These are phyloP conservation scores for Amniculicola lignicola DNA, from an alignment of 495 filamentous ascomycete species.

Conservation along the genomic window DNA sequence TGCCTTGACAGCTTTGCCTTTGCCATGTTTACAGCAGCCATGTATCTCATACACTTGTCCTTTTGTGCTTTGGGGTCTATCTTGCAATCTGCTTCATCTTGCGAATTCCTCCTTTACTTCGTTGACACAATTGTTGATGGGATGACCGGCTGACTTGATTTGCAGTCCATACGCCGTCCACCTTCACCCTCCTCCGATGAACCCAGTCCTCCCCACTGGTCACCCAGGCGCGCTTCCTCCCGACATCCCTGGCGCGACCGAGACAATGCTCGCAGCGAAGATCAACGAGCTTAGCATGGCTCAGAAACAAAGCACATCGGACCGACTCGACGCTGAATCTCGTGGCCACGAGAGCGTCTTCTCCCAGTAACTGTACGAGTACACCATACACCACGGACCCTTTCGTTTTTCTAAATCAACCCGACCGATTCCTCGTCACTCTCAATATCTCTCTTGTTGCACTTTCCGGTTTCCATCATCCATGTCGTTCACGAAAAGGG, in stretches of 20 bases:
- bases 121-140: too few relatives aligned
- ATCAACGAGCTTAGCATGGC: slow-evolving; percentile 50
- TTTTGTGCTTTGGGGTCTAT: background rate
- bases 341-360: slow-evolving; percentile 49
- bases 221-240: slow-evolving; percentile 45
- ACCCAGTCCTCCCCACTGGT: slow-evolving; percentile 43
- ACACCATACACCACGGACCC: too few relatives aligned
- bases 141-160: too few relatives aligned
- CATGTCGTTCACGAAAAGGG: too few relatives aligned
- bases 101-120: too few relatives aligned
- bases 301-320: slow-evolving; percentile 43
- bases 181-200: slow-evolving; percentile 45
- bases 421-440: too few relatives aligned
- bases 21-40: slow-evolving; percentile 29
- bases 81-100: background rate
- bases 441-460: background rate
- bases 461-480: background rate
- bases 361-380: too few relatives aligned
- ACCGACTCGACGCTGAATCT: slow-evolving; percentile 50
- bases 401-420: too few relatives aligned
- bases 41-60: too few relatives aligned
- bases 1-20: slow-evolving; percentile 28
- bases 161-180: slow-evolving; percentile 51
- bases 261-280: slow-evolving; percentile 45
- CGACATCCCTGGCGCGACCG: slow-evolving; percentile 45